A percentile compares a stretch with the other conserved stretches of the same genome.
phyloP scores from a whole-genome alignment of 352 stramenopile species.

The Phytophthora foliorum region DNA sequence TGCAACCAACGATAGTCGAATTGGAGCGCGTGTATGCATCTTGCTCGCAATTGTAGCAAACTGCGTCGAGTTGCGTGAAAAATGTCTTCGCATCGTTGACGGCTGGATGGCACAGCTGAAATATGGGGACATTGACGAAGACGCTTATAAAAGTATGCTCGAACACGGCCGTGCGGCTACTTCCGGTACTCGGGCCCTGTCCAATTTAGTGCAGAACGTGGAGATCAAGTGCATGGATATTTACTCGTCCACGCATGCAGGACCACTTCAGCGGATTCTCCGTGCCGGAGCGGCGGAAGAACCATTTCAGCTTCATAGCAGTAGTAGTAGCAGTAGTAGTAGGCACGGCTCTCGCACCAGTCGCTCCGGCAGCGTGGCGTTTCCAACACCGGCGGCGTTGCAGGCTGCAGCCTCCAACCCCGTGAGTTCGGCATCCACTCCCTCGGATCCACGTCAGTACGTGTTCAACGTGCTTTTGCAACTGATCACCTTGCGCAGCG shows the following conservation, averaged over 20 bases:
- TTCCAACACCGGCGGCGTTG: conserved; percentile 24
- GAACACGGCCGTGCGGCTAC: conserved; percentile 34
- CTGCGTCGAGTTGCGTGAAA: conserved; percentile 76
- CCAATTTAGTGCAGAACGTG: conserved; percentile 52
- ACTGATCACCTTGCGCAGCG: conserved; percentile 77
- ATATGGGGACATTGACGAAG: conserved; percentile 28
- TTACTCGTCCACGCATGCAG: conserved; percentile 65
- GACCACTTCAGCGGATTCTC: conserved; percentile 61
- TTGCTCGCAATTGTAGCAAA: conserved; percentile 78
- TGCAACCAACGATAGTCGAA: conserved; percentile 27
- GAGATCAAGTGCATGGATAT: conserved; percentile 69
- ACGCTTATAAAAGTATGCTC: conserved; percentile 20
- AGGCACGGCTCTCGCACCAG: conserved; percentile 42
- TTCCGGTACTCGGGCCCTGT: conserved; percentile 38
- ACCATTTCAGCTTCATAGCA: conserved; percentile 37
- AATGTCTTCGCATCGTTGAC: conserved; percentile 53
- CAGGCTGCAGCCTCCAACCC: conserved; percentile 24
- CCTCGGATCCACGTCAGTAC: conserved; percentile 76
- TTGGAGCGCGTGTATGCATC: conserved; percentile 58
- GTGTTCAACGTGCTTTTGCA: conserved; percentile 85
- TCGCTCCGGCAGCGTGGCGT: conserved; percentile 30
- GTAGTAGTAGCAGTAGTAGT: conserved; percentile 31
- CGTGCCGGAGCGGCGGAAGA: conserved; percentile 59
- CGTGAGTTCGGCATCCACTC: conserved; percentile 27
- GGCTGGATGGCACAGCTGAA: conserved; percentile 60